Percentiles rank a stretch among this genome's conserved stretches.
Evolutionary conservation across 345 rosid genomes (phyloP).

Genomic region (Brassica rapa): DNA sequence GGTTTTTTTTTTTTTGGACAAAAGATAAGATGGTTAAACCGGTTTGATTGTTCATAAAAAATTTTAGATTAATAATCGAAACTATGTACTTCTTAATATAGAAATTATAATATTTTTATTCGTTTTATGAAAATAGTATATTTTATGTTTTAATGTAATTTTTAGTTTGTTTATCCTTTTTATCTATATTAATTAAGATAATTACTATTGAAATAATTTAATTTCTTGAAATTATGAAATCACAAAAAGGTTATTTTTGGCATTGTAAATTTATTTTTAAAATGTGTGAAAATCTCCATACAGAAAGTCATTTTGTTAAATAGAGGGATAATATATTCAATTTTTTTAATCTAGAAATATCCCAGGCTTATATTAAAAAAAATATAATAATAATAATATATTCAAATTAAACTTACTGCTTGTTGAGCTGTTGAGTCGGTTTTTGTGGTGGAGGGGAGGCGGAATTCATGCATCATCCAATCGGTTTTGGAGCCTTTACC

Average conservation of each 20-base stretch:
- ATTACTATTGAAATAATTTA: no score
- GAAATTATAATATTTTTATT: no score
- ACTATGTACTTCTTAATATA: no score
- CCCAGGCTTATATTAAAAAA: no score
- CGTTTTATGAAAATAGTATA: background rate
- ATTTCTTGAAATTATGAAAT: no score
- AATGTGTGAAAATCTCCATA: background rate
- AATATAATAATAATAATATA: background rate
- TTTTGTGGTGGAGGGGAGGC: constrained; percentile 52
- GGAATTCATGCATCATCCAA: constrained; percentile 95
- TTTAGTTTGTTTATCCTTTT: no score
- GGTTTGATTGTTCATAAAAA: background rate
- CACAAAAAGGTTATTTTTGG: background rate
- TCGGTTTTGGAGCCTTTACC: constrained; percentile 86
- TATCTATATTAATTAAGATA: no score
- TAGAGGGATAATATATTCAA: background rate
- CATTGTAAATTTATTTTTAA: background rate
- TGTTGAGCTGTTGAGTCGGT: constrained; percentile 43
- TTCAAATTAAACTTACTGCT: constrained; percentile 56
- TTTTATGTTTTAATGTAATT: no score
- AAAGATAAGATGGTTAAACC: background rate
- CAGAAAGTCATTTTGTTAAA: background rate
- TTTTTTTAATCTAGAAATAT: no score
- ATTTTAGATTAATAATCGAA: background rate
- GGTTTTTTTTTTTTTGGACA: no score